Evolutionary conservation across 2,329 filamentous ascomycete species (phyloP), one percentile per base, ranked within the genome.

Genomic region (Beauveria medogensis): DNA sequence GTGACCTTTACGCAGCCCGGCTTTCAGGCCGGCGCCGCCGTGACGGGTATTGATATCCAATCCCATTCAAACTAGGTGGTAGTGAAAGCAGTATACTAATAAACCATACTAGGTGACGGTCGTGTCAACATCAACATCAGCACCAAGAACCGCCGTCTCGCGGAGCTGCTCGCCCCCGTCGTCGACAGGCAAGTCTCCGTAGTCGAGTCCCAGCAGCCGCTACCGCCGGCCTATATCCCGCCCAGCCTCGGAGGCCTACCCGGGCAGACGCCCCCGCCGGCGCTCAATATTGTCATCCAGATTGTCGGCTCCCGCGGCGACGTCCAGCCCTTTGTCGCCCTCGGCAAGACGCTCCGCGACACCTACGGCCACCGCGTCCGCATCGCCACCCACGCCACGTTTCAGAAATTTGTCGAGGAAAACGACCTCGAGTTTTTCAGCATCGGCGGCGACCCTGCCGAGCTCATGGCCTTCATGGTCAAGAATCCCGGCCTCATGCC

Each of bases 391-490:
- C 89, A 92, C 67, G 73, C 81, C 3, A 84, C 80, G 2, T 92
- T 92, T 66, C 79, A 84, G 65, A 72, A 77, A 1, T 90, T 91
- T 65, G 85, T 92, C 3, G 81, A 85, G 63, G 83, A 89, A 57
- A 85, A 86, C 69, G 87, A 81, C 0, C 79, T 92, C 16, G 89
- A 92, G 67, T 92, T 91, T 72, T 91, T 89, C 72, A 82, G 76
- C 63, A 89, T 91, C 56, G 88, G 88, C n/a, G 89, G 88, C 3
- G 87, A 92, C 69, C 89, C 89, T 1, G 82, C 85, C 1, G 83
- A 89, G 67, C 77, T 91, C 48, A 92, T 91, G 89, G 90, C 91
- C 3, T 95, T 93, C 68, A 95, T 95, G 91, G 91, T 94, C 51
- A 92, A 92, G 73, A 89, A 94, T 66, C 90, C 91, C 0, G 90